phyloP scores from a whole-genome alignment of 2,329 filamentous ascomycete genomes.

The Aspergillus persii region DNA sequence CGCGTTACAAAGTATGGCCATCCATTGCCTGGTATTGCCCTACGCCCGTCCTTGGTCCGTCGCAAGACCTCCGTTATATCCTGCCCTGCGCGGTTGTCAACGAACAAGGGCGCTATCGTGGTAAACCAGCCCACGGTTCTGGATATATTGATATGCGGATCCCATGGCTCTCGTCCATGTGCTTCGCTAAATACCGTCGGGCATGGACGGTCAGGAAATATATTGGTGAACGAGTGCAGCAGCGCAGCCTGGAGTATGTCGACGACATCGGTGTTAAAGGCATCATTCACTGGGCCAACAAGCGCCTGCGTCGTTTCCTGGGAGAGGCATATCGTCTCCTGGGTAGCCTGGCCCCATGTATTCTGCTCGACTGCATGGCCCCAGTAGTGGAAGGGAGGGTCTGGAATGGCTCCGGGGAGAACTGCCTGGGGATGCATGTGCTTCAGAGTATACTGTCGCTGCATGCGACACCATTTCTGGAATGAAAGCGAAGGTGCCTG shows the following conservation, averaged over 20 bases:
- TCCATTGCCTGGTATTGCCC: too few species aligned
- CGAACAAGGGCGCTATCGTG: background rate
- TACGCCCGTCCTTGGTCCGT: too few species aligned
- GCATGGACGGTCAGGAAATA: background rate
- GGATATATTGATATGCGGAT: constrained; percentile 17
- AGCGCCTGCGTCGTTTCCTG: background rate
- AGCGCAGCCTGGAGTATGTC: constrained; percentile 4
- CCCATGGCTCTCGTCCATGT: constrained; percentile 23
- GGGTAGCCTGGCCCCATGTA: constrained; percentile 22
- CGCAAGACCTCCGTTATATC: too few species aligned
- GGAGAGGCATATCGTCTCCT: background rate
- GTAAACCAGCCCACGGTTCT: constrained; percentile 27
- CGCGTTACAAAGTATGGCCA: too few species aligned
- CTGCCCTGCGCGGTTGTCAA: background rate
- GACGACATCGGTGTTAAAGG: background rate
- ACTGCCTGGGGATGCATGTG: background rate
- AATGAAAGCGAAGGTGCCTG: constrained; percentile 21
- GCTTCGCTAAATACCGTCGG: constrained; percentile 18
- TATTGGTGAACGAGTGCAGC: background rate
- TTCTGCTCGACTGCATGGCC: constrained; percentile 57
- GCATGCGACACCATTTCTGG: constrained; percentile 3
- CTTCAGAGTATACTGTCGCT: constrained; percentile 47
- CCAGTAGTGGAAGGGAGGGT: background rate
- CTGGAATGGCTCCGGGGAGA: background rate
- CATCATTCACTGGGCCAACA: background rate